Conservation (phyloP, 2,329 filamentous ascomycete genomes). For the Cryphonectria radicalis region DNA sequence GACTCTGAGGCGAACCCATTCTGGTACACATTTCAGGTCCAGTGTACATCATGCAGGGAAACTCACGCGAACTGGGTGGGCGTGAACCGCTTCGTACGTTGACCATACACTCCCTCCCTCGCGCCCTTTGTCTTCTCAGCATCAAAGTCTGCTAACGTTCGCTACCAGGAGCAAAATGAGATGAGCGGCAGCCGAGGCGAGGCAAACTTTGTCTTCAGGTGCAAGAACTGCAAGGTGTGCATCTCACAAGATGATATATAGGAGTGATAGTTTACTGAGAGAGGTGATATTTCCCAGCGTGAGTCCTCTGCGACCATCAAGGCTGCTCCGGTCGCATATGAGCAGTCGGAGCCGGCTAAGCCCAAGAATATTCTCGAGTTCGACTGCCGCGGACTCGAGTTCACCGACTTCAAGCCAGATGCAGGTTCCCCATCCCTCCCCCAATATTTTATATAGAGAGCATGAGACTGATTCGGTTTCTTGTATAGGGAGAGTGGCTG, state of each 20-base stretch:
- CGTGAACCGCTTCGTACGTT: constrained; percentile 83
- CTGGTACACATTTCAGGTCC: constrained; percentile 97
- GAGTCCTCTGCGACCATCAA: constrained; percentile 87
- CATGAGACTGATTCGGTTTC: constrained; percentile 14
- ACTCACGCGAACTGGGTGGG: constrained; percentile 84
- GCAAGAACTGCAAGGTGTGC: constrained; percentile 92
- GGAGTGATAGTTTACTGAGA: constrained; percentile 2
- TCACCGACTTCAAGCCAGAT: constrained; percentile 87
- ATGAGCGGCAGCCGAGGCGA: constrained; percentile 92
- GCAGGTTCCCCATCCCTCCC: constrained; percentile 49
- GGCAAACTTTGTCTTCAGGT: constrained; percentile 99
- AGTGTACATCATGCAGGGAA: constrained; percentile 97
- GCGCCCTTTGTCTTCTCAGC: background rate
- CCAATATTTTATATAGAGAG: constrained; percentile 14
- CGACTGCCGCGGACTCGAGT: constrained; percentile 93
- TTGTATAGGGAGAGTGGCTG: constrained; percentile 79
- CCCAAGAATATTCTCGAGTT: constrained; percentile 82
- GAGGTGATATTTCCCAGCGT: constrained; percentile 53
- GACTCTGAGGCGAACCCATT: constrained; percentile 84
- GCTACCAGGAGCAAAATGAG: constrained; percentile 77
- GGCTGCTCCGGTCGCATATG: constrained; percentile 72
- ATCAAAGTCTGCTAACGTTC: constrained; percentile 6
- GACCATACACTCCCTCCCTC: constrained; percentile 12
- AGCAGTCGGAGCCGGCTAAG: constrained; percentile 72
- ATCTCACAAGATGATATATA: background rate